Conservation (phyloP, 352 stramenopile genomes). For the Globisporangium abappressorium region DNA sequence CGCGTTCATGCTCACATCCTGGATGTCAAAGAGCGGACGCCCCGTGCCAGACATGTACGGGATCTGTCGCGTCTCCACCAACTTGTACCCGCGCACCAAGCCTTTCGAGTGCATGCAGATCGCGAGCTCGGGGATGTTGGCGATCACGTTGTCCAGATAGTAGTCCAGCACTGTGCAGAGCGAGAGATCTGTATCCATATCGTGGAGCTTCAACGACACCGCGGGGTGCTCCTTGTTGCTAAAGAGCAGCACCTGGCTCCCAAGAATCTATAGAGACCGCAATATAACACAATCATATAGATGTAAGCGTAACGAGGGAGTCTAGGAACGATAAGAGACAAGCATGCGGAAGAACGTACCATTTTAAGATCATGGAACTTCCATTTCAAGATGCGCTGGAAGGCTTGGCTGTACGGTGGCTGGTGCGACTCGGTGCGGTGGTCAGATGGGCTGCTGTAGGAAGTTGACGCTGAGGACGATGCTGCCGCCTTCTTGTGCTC, state of each 20-base stretch:
- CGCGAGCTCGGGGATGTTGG: conserved; percentile 81
- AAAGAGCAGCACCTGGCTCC: conserved; percentile 81
- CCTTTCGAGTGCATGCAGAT: conserved; percentile 88
- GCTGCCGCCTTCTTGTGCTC: conserved; percentile 8
- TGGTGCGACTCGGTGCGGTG: conserved; percentile 16
- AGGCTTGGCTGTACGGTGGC: conserved; percentile 34
- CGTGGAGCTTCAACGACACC: conserved; percentile 80
- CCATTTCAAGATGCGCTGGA: conserved; percentile 82
- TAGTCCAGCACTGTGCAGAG: conserved; percentile 82
- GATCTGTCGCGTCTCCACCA: conserved; percentile 81
- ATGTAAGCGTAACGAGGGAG: neutral
- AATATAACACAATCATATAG: neutral
- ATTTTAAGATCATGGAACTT: conserved; percentile 88
- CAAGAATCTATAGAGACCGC: conserved; percentile 47
- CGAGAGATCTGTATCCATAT: conserved; percentile 85
- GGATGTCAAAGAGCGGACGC: conserved; percentile 72
- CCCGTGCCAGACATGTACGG: conserved; percentile 68
- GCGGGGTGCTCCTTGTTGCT: conserved; percentile 81
- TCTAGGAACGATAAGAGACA: neutral
- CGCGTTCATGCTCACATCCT: conserved; percentile 85
- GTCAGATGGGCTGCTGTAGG: conserved; percentile 18
- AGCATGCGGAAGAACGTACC: conserved; percentile 26
- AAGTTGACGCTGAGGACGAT: conserved; percentile 7
- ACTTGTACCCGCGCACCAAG: conserved; percentile 80
- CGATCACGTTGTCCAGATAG: conserved; percentile 87